Base-by-base conservation (phyloP, 305 asterid species). In the Fraxinus floribunda region DNA sequence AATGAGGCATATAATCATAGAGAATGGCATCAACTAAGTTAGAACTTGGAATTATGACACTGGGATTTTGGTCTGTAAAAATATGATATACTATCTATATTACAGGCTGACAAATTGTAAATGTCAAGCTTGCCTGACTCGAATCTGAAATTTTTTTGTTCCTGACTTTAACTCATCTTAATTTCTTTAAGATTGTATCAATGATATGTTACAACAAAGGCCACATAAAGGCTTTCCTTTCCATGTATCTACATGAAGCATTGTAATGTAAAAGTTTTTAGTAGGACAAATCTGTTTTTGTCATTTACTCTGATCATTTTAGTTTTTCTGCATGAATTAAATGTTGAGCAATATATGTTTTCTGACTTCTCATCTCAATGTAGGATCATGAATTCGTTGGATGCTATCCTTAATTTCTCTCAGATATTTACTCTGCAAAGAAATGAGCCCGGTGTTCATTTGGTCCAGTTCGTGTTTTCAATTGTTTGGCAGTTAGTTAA, bases 401-500 rank as follows among this genome's bases (percentile, higher is more conserved):
- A 93, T 79, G 46, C 82, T 36, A 86, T 87, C 82, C 94, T 94
- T 84, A 86, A 85, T 78, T 88, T 90, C 81, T 90, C 94, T 76
- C 82, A 87, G 83, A 83, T 83, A 84, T 92, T 93, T 79, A 91
- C 89, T 66, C 22, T 88, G 86, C 89, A 88, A 83, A 83, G 81
- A 35, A 86, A 86, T 32, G 97, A 91, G 70, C 91, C 93, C 46
- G 92, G 94, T 36, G 87, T 91, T 72, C 90, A 86, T 77, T 71
- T 96, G 87, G 93, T 94, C 79, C 91, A 91, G 84, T 89, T 89
- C n/a, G 82, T 93, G 82, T 94, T 93, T 86, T 87, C 95, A 55
- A 88, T 92, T 82, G 91, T 90, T 81, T 93, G 98, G 94, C 95
- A 93, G 89, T 87, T 96, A 88, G 90, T 92, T 84, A 98, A 94